Conservation (phyloP, 441 rosid species). For the Viola pubescens region DNA sequence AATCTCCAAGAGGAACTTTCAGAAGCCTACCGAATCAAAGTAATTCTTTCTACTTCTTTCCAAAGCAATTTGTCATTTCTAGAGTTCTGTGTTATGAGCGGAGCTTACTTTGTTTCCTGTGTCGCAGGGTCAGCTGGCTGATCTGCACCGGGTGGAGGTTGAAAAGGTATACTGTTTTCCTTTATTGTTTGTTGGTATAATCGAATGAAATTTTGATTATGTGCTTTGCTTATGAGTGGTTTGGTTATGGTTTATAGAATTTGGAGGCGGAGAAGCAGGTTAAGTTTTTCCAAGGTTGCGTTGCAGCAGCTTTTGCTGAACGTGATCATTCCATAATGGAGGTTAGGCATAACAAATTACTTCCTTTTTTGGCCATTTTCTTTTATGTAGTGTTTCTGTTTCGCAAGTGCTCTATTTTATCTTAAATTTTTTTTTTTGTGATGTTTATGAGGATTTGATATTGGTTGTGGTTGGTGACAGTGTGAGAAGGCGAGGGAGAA, state of each 20-base stretch:
- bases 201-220: not conserved
- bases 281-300: constrained; percentile 93
- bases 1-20: constrained; percentile 98
- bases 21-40: constrained; percentile 92
- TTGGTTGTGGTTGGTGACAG: constrained; percentile 32
- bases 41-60: constrained; percentile 11
- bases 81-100: not conserved
- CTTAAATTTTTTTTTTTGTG: not conserved
- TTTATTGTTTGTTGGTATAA: not conserved
- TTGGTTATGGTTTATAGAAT: constrained; percentile 37
- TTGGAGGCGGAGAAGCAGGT: constrained; percentile 89
- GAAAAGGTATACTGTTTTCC: constrained; percentile 50
- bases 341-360: constrained; percentile 34
- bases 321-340: constrained; percentile 90
- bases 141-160: constrained; percentile 72
- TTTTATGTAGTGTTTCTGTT: too few relatives aligned
- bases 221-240: too few relatives aligned
- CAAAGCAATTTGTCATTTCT: not conserved
- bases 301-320: constrained; percentile 96
- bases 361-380: not conserved
- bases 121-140: constrained; percentile 88
- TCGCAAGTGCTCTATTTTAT: too few relatives aligned
- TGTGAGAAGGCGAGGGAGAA: constrained; percentile 95
- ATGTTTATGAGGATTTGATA: constrained; percentile 10
- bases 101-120: constrained; percentile 26